phyloP scores from a whole-genome alignment of 371 early-diverging fungal species.

The Amoeboradix gromovi region DNA sequence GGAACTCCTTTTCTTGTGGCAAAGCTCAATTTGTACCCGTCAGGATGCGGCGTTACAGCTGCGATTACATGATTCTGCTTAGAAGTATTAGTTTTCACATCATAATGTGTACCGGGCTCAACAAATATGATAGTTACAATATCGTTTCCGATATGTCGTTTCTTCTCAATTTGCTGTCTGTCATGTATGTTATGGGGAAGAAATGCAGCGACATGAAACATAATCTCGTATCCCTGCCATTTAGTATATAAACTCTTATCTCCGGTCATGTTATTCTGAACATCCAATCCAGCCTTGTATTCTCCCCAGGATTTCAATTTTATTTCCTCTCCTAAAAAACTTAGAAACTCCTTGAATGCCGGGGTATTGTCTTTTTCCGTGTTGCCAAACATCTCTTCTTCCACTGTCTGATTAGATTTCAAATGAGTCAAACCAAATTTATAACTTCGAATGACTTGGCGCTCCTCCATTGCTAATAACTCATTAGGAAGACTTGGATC shows the following conservation, averaged over 20 bases:
- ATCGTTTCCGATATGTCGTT: conserved; percentile 55
- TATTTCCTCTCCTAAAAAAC: conserved; percentile 35
- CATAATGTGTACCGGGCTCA: conserved; percentile 13
- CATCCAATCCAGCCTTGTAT: conserved; percentile 50
- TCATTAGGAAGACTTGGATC: conserved; percentile 14
- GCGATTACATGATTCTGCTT: conserved; percentile 23
- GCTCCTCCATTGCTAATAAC: conserved; percentile 17
- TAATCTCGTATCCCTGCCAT: conserved; percentile 48
- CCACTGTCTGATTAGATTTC: conserved; percentile 29
- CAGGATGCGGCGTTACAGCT: conserved; percentile 13
- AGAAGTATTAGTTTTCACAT: conserved; percentile 13
- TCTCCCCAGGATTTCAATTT: conserved; percentile 38
- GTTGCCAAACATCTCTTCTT: conserved; percentile 46
- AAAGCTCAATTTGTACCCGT: conserved; percentile 20
- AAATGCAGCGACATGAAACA: conserved; percentile 53
- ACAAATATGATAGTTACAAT: conserved; percentile 22
- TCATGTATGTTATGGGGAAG: conserved; percentile 36
- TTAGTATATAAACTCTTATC: conserved; percentile 34
- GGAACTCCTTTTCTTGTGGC: conserved; percentile 24
- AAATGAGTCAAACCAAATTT: conserved; percentile 47
- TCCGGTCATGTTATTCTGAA: conserved; percentile 33
- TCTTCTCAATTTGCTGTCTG: conserved; percentile 43
- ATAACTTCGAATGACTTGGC: conserved; percentile 29
- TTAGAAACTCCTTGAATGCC: conserved; percentile 27
- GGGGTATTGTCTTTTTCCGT: conserved; percentile 18